Conservation (phyloP, 805 yeast species). For the Sugiyamaella qingdaonensis region DNA sequence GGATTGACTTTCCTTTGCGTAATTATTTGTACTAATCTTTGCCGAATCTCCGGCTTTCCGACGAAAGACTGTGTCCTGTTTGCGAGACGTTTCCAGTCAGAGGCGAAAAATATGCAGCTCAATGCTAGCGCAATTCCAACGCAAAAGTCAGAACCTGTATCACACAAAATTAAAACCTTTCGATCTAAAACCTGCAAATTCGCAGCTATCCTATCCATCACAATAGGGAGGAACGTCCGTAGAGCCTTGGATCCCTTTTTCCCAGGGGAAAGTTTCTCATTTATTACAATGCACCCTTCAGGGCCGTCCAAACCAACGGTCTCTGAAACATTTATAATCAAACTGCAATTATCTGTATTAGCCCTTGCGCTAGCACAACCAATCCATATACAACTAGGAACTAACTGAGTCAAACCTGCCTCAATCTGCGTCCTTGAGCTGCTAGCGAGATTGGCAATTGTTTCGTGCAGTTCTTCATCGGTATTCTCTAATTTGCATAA, state of each 20-base stretch:
- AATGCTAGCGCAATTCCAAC: conserved; percentile 54
- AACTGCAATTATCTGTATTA: conserved; percentile 3
- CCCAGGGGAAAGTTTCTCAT: conserved; percentile 26
- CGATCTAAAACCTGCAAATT: conserved; percentile 5
- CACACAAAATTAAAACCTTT: conserved; percentile 51
- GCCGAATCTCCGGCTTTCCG: conserved; percentile 49
- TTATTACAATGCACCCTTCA: background rate
- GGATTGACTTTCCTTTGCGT: conserved; percentile 59
- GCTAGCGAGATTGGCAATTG: conserved; percentile 8
- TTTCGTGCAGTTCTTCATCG: conserved; percentile 16
- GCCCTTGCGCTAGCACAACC: background rate
- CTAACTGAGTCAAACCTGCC: background rate
- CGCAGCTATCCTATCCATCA: conserved; percentile 34
- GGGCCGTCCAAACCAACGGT: background rate
- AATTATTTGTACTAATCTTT: conserved; percentile 50
- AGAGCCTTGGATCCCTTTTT: conserved; percentile 68
- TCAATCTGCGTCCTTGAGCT: background rate
- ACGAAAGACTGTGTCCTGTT: conserved; percentile 18
- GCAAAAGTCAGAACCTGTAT: conserved; percentile 62
- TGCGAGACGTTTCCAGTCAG: conserved; percentile 37
- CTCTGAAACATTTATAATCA: conserved; percentile 21
- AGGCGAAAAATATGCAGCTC: conserved; percentile 44
- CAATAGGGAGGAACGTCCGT: conserved; percentile 43
- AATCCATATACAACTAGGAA: conserved; percentile 6
- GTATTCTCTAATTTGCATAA: conserved; percentile 12